phyloP scores from a whole-genome alignment of 208 protist species.

The Acanthamoeba triangularis region DNA sequence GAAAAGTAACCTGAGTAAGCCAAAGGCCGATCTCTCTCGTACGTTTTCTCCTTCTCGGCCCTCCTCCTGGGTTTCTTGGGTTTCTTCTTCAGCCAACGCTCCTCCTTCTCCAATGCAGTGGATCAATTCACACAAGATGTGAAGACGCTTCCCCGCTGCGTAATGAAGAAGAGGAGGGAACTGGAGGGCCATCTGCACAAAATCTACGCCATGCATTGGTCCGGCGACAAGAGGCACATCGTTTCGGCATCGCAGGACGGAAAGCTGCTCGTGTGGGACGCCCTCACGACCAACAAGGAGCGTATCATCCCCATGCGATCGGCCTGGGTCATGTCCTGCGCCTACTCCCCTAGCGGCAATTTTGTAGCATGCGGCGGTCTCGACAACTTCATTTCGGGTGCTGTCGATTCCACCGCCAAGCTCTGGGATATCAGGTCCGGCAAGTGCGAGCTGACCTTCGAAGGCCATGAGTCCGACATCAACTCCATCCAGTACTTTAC shows the following conservation, averaged over 20 bases:
- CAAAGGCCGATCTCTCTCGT: neutral
- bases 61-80: neutral
- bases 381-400: conserved; percentile 94
- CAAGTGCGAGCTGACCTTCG: conserved; percentile 92
- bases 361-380: conserved; percentile 94
- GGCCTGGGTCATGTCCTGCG: conserved; percentile 87
- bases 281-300: conserved; percentile 90
- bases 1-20: neutral
- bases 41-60: neutral
- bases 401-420: conserved; percentile 93
- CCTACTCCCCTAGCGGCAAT: conserved; percentile 90
- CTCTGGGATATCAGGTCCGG: conserved; percentile 93
- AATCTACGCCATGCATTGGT: conserved; percentile 93
- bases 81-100: neutral
- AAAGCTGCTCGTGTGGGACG: conserved; percentile 93
- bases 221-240: conserved; percentile 88
- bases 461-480: conserved; percentile 94
- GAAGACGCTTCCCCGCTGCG: conserved; percentile 77
- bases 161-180: conserved; percentile 84
- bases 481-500: conserved; percentile 93
- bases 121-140: conserved; percentile 82
- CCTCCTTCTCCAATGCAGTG: conserved; percentile 67
- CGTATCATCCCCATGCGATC: conserved; percentile 91
- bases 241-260: conserved; percentile 92
- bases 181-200: conserved; percentile 92